Conservation (phyloP, 225 moss, liverwort and hornwort species). For the Climacium dendroides region DNA sequence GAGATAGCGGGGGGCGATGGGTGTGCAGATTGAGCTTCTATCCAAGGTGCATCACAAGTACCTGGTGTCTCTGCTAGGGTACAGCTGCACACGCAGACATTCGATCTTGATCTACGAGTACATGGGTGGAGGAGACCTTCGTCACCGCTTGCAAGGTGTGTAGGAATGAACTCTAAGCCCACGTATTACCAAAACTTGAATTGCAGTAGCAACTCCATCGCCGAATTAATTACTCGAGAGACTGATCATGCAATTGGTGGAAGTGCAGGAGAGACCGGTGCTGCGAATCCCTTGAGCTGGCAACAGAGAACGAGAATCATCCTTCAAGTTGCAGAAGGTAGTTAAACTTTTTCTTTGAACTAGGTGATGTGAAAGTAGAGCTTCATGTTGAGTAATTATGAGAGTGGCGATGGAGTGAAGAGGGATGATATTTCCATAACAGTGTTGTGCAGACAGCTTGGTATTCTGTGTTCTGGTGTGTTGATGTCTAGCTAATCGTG, state of each 20-base stretch:
- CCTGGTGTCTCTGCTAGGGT: slow-evolving; percentile 22
- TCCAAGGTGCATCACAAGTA: slow-evolving; percentile 34
- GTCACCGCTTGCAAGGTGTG: slow-evolving; percentile 19
- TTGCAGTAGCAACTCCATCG: neutral
- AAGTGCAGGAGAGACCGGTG: neutral
- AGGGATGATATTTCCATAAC: neutral
- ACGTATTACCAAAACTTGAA: neutral
- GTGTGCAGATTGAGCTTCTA: slow-evolving; percentile 29
- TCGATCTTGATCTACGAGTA: neutral
- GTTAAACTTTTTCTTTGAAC: neutral
- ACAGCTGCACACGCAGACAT: neutral
- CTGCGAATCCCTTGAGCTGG: neutral
- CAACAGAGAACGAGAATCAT: neutral
- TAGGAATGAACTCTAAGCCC: neutral
- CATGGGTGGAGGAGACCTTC: neutral
- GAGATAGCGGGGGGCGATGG: neutral
- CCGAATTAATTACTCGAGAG: neutral
- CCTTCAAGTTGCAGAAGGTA: slow-evolving; percentile 18
- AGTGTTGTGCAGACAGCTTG: neutral
- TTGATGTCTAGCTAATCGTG: neutral
- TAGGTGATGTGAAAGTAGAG: neutral
- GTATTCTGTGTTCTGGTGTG: neutral
- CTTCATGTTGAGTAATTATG: neutral
- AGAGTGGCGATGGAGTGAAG: neutral
- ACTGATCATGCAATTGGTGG: neutral